Evolutionary conservation across 2,329 filamentous ascomycete genomes (phyloP), one percentile per base, ranked within the genome.

Genomic region (Pseudogymnoascus sp.): DNA sequence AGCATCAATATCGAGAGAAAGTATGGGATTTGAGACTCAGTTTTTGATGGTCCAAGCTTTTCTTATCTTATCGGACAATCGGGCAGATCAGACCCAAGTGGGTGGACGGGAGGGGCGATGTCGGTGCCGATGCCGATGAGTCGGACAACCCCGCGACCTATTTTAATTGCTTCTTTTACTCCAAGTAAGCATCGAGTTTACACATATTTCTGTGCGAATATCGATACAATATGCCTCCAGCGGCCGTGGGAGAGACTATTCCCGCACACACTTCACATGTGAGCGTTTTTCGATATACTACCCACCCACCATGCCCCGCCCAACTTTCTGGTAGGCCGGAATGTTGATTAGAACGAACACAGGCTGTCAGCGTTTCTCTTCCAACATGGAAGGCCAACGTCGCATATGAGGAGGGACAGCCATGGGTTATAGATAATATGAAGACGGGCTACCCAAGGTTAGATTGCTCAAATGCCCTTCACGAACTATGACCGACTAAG

Each of bases 281-380:
- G 67, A 68, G 72, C 68, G 12, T 21, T 39, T 25, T 51, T 59
- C 29, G 38, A 55, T 41, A 59, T 62, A 17, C 63, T 61, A 66
- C 42, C 64, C 65, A 65, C 21, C 21, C 42, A 38, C n/a, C 59
- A 59, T 55, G n/a, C 36, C 36, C 21, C 25, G 59, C 39, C 39
- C 35, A 48, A 48, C 21, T 55, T 42, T 44, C 17, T 55, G 59
- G 59, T 55, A 44, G 39, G 35, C 39, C 48, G 27, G 58, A 59
- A 35, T 33, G 35, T 58, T 55, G 59, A 38, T 61, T 31, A 62
- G 21, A 59, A 29, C 38, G 58, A 17, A 21, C 21, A 51, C 61
- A 97, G 92, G 94, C 93, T 66, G 91, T 97, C 67, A 97, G 93
- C 74, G 93, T 97, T 42, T 97, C 94, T 13, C 79, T 99, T 27